These are phyloP conservation scores for Malus domestica DNA, from an alignment of 306 rosid species.

Conservation along the genomic window DNA sequence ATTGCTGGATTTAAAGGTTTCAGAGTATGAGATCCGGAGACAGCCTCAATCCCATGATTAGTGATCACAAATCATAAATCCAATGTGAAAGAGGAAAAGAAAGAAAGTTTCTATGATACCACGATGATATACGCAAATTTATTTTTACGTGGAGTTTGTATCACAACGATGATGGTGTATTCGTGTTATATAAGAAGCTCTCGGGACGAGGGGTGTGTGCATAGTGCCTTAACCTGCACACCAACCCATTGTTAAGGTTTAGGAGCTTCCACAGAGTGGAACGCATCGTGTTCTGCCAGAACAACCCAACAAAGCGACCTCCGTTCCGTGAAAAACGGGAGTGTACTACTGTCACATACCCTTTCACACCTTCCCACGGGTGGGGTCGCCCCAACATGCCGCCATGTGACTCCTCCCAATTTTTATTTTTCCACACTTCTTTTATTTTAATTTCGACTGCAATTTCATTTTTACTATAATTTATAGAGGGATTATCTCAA, in stretches of 20 bases:
- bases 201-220: no score
- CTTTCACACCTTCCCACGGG: slow-evolving; percentile 15
- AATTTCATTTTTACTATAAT: neutral
- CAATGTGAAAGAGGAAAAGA: neutral
- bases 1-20: no score
- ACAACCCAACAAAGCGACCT: slow-evolving; percentile 42
- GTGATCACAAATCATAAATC: neutral
- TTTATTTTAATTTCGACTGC: neutral
- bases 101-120: neutral
- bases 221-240: neutral
- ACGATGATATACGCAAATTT: no score
- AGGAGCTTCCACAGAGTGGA: neutral
- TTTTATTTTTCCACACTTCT: neutral
- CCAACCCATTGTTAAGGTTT: neutral
- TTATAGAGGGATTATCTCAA: no score
- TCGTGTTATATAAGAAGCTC: no score
- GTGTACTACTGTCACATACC: slow-evolving; percentile 17
- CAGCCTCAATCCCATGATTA: neutral
- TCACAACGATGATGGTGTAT: no score
- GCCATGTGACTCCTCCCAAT: slow-evolving; percentile 37
- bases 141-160: no score
- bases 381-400: slow-evolving; percentile 56
- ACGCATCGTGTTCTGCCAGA: slow-evolving; percentile 9
- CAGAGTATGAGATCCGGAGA: no score
- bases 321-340: slow-evolving; percentile 51